Evolutionary conservation across 371 early-diverging fungal species (phyloP), one percentile per base, ranked within the genome.

Genomic region (Rhizomucor pusillus): DNA sequence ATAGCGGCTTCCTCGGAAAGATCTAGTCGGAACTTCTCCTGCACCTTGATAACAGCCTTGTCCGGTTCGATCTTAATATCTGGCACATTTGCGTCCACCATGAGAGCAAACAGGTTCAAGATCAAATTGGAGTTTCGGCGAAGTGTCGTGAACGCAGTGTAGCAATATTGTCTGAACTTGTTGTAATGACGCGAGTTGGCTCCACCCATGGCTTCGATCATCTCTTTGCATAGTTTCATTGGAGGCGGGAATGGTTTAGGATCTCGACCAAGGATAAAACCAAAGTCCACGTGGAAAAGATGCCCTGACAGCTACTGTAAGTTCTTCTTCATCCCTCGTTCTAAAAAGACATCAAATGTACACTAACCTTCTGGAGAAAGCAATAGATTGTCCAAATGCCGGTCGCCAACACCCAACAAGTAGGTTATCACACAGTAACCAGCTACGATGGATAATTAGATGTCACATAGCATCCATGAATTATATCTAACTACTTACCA

Each of bases 181-280:
- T 86, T 83, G 69, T 93, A 97, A 50, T 86, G 82, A 13, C 75
- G 80, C 2, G 91, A 90, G 44, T 82, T 75, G 22, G 90, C 84
- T 11, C 98, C 97, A 40, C 97, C 97, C 97, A 99, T 96, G 0
- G 92, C 94, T 60, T 99, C 99, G 22, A 97, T 94, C 98, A 99
- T 99, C 74, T 99, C 99, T 66, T 94, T 95, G 63, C 93, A 94
- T 24, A 99, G 85, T 65, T 98, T 98, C 97, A 98, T 98, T 0
- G 98, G 97, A 11, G 98, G 96, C 33, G 97, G 97, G 77, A 98
- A 98, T 9, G 98, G 98, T 64, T 98, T 98, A 0, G 99, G 99
- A 66, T 98, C 99, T 49, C 96, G 81, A 2, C 99, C 99, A 2
- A 98, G 84, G 37, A 98, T 94, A 70, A 92, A 99, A 10, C 97